phyloP scores from a whole-genome alignment of 495 filamentous ascomycete species.

The Pyrenula massariospora region DNA sequence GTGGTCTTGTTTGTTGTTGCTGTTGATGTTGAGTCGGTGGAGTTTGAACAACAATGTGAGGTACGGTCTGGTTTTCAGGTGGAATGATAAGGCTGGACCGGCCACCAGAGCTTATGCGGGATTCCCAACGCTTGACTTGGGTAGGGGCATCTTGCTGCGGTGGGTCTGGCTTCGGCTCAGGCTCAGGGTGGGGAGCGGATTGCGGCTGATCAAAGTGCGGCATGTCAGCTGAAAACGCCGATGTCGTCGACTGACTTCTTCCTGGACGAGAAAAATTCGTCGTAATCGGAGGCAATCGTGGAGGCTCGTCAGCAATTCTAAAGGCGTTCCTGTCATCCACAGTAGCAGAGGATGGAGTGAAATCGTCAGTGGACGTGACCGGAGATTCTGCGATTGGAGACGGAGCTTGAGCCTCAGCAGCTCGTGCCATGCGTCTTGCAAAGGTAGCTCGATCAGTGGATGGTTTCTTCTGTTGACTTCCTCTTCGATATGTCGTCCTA shows the following conservation, averaged over 20 bases:
- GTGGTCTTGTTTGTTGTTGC: slow-evolving; percentile 9
- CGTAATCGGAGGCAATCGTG: slow-evolving; percentile 4
- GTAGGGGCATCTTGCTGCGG: slow-evolving; percentile 11
- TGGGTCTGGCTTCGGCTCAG: slow-evolving; percentile 4
- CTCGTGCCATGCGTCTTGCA: slow-evolving; percentile 57
- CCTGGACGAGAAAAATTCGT: slow-evolving; percentile 17
- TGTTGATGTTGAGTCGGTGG: slow-evolving; percentile 30
- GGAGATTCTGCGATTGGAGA: slow-evolving; percentile 28
- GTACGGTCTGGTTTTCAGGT: slow-evolving; percentile 34
- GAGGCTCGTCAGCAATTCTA: background rate
- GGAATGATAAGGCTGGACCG: slow-evolving; percentile 28
- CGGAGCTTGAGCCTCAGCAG: slow-evolving; percentile 47
- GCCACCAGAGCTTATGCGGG: slow-evolving; percentile 32
- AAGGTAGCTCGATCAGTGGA: slow-evolving; percentile 59
- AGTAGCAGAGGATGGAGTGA: slow-evolving; percentile 21
- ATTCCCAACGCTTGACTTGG: slow-evolving; percentile 29
- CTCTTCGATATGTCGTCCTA: slow-evolving; percentile 81
- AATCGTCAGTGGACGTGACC: slow-evolving; percentile 23
- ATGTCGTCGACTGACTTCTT: slow-evolving; percentile 11
- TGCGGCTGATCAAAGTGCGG: slow-evolving; percentile 17
- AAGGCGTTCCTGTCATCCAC: background rate
- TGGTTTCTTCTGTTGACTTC: slow-evolving; percentile 55
- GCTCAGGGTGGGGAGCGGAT: slow-evolving; percentile 1
- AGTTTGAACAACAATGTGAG: slow-evolving; percentile 62
- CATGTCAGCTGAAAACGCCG: slow-evolving; percentile 9